Evolutionary conservation across 805 yeast species (phyloP).

Genomic region (Candida nitratophila): DNA sequence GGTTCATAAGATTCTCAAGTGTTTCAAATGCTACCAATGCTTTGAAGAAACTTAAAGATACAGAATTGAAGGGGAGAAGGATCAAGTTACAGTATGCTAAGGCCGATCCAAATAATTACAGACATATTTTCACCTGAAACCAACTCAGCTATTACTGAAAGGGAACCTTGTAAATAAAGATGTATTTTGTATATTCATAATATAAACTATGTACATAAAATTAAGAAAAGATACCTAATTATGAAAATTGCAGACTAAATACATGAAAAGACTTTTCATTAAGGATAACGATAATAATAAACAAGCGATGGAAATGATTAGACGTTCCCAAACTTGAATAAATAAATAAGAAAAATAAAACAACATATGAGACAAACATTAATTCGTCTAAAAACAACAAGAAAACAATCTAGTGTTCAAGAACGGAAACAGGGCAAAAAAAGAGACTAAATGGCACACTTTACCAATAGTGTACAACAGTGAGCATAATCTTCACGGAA

Average conservation of each 20-base stretch:
- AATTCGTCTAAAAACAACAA: too few species aligned
- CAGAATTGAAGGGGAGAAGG: conserved; percentile 37
- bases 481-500: too few species aligned
- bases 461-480: too few species aligned
- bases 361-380: too few species aligned
- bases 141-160: conserved; percentile 3
- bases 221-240: background rate
- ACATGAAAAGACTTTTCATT: background rate
- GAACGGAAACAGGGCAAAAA: too few species aligned
- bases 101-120: conserved; percentile 16
- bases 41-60: conserved; percentile 32
- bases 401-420: too few species aligned
- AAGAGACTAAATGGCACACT: too few species aligned
- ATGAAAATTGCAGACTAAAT: background rate
- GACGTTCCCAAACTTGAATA: too few species aligned
- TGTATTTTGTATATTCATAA: background rate
- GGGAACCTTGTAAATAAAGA: background rate
- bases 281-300: background rate
- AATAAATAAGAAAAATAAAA: too few species aligned
- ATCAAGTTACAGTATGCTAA: conserved; percentile 26
- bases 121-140: conserved; percentile 16
- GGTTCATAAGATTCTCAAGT: conserved; percentile 51
- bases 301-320: background rate
- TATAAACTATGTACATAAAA: conserved; percentile 3
- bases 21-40: conserved; percentile 39